These are phyloP conservation scores for Ustilago curta DNA, from an alignment of 1,284 basidiomycete species.

Conservation along the genomic window DNA sequence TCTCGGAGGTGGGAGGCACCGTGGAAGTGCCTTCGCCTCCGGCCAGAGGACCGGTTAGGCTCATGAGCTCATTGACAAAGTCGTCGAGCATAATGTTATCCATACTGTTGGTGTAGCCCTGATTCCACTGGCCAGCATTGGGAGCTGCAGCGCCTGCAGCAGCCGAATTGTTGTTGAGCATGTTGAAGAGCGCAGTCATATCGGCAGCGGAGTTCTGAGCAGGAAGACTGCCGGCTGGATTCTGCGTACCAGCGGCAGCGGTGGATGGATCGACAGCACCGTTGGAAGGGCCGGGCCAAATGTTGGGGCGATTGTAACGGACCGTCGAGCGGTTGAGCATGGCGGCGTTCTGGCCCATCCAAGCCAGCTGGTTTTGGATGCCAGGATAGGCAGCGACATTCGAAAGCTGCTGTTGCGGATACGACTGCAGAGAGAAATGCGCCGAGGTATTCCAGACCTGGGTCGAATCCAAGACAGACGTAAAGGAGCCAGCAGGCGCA, in stretches of 20 bases:
- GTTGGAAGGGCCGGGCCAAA: conserved; percentile 31
- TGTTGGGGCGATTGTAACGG: conserved; percentile 43
- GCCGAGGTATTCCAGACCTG: conserved; percentile 26
- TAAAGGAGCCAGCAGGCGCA: not conserved
- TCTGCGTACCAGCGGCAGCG: conserved; percentile 4
- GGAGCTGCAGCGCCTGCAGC: conserved; percentile 5
- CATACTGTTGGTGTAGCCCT: conserved; percentile 37
- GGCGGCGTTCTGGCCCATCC: conserved; percentile 30
- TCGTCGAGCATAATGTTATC: conserved; percentile 56
- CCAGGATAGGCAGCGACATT: conserved; percentile 12
- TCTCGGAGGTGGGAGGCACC: conserved; percentile 14
- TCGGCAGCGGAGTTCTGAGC: conserved; percentile 23
- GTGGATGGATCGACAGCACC: conserved; percentile 3
- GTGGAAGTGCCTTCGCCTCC: conserved; percentile 21
- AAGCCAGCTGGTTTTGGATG: conserved; percentile 39
- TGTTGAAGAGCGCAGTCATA: conserved; percentile 26
- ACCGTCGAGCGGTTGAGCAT: conserved; percentile 26
- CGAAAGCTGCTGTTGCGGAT: conserved; percentile 17
- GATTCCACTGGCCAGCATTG: conserved; percentile 22
- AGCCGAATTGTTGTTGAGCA: conserved; percentile 22
- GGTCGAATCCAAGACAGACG: conserved; percentile 22
- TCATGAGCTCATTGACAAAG: conserved; percentile 56
- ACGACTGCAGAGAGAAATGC: conserved; percentile 32
- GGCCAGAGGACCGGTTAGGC: conserved; percentile 39
- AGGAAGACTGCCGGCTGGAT: conserved; percentile 9